Base-by-base conservation (phyloP, 805 yeast genomes). In the Phaffomyces antillensis region DNA sequence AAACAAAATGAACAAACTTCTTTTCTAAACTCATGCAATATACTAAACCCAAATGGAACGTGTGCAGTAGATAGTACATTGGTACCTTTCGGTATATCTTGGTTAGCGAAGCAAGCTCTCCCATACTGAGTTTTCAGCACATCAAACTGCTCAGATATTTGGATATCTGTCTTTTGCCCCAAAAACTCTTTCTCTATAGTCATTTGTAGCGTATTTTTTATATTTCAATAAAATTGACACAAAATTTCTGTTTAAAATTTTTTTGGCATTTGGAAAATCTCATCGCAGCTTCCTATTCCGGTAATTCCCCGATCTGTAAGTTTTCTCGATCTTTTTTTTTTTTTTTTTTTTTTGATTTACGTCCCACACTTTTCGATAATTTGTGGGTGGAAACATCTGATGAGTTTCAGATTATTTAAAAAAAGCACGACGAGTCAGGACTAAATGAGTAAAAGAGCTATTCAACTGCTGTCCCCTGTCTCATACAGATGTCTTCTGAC, bases 1-100 rank as follows among this genome's bases (percentile, higher is more conserved):
- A 70, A 77, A 51, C 88, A 81, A 47, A 56, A 53, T 8, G 73
- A 66, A 56, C 88, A 81, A 2, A 77, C 83, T 52, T 81, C 87
- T 50, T 79, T 80, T 41, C 76, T 71, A 57, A 78, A 81, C 5
- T 77, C 79, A 46, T 71, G 66, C 16, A 68, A 59, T 3, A 81
- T 66, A 1, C 76, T 66, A 15, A 71, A 63, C 10, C 82, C 73
- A 35, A 77, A 58, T 0, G 81, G 79, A 3, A 58, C 77, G 4
- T 58, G 44, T 4, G 55, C 48, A 16, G 76, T 71, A 9, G 39
- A 45, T 35, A 75, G 62, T 5, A 81, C 61, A 1, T 57, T 52
- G 1, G 76, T 68, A 9, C 67, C 75, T 31, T 58, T 52, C 13
- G 68, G 61, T 13, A 81, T 72, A n/a, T 54, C 46, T 2, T 31